phyloP scores from a whole-genome alignment of 2,329 filamentous ascomycete genomes.

The Stagonosporopsis cucurbitacearum region DNA sequence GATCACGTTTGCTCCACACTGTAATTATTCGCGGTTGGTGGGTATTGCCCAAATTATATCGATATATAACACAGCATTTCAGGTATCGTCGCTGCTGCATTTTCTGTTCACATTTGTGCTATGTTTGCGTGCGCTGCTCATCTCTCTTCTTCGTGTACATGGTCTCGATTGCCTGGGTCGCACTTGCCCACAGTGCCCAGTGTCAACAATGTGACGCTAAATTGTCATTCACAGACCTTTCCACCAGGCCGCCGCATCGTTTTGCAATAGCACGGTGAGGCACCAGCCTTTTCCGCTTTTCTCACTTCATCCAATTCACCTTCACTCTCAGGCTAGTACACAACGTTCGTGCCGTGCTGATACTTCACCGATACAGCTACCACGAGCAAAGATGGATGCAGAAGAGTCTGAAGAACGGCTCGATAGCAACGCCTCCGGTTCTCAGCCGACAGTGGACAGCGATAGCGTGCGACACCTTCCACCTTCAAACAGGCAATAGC shows the following conservation, averaged over 20 bases:
- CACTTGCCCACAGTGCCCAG: constrained; percentile 3
- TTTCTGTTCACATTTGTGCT: neutral
- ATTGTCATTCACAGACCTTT: neutral
- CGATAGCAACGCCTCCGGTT: neutral
- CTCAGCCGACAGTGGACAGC: neutral
- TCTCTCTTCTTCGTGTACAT: neutral
- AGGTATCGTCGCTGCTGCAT: neutral
- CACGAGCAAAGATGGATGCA: neutral
- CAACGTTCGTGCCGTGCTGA: neutral
- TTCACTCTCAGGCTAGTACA: neutral
- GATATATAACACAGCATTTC: constrained; percentile 7
- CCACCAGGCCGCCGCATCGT: too few species aligned
- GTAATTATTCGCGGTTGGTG: neutral
- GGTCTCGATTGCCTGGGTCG: neutral
- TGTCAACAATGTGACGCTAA: neutral
- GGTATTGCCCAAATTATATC: neutral
- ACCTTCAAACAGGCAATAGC: neutral
- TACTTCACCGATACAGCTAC: neutral
- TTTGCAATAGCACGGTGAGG: neutral
- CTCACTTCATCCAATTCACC: neutral
- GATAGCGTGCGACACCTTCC: neutral
- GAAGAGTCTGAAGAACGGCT: neutral
- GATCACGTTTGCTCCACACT: neutral
- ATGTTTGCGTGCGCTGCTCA: neutral
- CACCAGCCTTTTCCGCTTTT: neutral